Percentiles rank a stretch among this genome's conserved stretches.
These are phyloP conservation scores for Cladosporium sp. DNA, from an alignment of 2,329 filamentous ascomycete species.

Conservation along the genomic window DNA sequence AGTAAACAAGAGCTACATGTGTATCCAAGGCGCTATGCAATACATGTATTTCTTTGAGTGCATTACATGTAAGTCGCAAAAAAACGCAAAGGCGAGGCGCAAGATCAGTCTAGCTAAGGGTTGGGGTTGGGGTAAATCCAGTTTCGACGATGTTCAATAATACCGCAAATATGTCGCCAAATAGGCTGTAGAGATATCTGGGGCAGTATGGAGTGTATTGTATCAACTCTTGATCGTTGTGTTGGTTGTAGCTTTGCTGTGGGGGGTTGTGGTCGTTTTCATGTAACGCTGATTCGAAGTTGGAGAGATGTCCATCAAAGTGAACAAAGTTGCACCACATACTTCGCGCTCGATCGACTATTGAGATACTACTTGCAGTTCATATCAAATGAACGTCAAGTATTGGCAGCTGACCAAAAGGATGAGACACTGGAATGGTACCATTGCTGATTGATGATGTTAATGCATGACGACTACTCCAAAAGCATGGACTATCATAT, in stretches of 20 bases:
- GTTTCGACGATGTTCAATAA: neutral
- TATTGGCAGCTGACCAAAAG: neutral
- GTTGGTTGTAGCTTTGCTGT: neutral
- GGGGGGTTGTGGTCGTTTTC: neutral
- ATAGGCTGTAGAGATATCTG: neutral
- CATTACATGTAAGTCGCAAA: too few species aligned
- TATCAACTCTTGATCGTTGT: neutral
- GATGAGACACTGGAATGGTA: neutral
- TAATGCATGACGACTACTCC: neutral
- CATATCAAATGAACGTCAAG: neutral
- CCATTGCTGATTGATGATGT: neutral
- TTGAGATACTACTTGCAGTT: neutral
- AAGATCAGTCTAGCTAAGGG: neutral
- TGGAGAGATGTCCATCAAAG: neutral
- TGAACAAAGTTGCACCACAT: neutral
- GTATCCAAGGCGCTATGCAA: too few species aligned
- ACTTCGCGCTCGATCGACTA: neutral
- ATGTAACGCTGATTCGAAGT: neutral
- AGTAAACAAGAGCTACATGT: neutral
- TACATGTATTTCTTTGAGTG: too few species aligned
- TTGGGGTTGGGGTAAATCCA: neutral
- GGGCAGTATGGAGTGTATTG: fast-evolving
- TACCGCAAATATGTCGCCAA: neutral
- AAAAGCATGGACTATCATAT: neutral
- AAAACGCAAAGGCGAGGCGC: too few species aligned